Conservation (phyloP, 169 alveolate genomes). For the Pseudocohnilembus persalinus region DNA sequence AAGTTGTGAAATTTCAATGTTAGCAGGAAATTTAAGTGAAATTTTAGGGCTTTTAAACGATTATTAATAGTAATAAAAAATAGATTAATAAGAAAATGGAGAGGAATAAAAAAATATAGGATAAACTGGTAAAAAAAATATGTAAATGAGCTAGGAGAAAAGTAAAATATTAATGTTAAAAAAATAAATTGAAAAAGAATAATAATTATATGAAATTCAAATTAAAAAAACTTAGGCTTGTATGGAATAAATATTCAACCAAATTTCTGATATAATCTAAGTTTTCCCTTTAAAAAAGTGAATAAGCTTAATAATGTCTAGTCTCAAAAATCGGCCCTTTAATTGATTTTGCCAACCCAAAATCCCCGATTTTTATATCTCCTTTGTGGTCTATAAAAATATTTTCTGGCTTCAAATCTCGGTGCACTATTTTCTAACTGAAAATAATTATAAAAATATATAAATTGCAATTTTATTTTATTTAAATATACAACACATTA, state of each 20-base stretch:
- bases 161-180: not conserved
- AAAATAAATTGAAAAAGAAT: not conserved
- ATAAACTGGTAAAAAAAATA: not conserved
- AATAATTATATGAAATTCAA: not conserved
- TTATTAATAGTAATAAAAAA: not conserved
- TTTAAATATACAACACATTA: too few species aligned
- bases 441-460: too few species aligned
- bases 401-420: too few species aligned
- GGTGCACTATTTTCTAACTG: too few species aligned
- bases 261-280: not conserved
- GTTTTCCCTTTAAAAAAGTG: not conserved
- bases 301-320: not conserved
- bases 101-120: not conserved
- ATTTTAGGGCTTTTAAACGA: not conserved
- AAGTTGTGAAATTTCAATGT: not conserved
- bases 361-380: slow-evolving; percentile 15
- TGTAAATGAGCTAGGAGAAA: not conserved
- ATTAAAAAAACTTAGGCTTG: not conserved
- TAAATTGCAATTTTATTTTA: too few species aligned
- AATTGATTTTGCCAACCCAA: slow-evolving; percentile 10
- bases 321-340: not conserved
- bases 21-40: not conserved
- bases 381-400: too few species aligned
- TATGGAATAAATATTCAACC: too few species aligned
- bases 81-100: not conserved